Base-by-base conservation (phyloP, 23 red algal species). In the Gracilaria gracilis region DNA sequence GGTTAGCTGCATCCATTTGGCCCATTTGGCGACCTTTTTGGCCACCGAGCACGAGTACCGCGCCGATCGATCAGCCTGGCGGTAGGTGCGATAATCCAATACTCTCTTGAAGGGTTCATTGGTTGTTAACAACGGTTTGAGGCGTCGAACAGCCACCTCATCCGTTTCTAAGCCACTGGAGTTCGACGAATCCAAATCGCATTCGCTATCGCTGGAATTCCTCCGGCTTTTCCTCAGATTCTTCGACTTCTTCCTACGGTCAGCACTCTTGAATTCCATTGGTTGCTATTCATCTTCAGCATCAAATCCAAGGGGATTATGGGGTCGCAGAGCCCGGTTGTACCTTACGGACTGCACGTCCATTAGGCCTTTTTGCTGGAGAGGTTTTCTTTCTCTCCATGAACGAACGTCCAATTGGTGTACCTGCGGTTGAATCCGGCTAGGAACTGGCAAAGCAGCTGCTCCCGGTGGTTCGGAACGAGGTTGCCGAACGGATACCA, bases 1-100 rank as follows among this genome's bases (percentile, higher is more conserved):
- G 27, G 65, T 70, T 70, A 70, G 65, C 28, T 70, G 65, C 65
- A 70, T 70, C 28, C 65, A 38, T 70, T 70, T 70, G 65, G 65
- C 65, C 65, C 28, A 70, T 25, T 5, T 70, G 42, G 42, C 4
- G 42, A 46, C n/a, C n/a, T n/a, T n/a, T n/a, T n/a, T n/a, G n/a
- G n/a, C n/a, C n/a, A n/a, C n/a, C n/a, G n/a, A n/a, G n/a, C n/a
- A n/a, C n/a, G n/a, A n/a, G n/a, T n/a, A n/a, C n/a, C n/a, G n/a
- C n/a, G n/a, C n/a, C n/a, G n/a, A n/a, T n/a, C n/a, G n/a, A n/a
- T n/a, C n/a, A 11, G 42, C 42, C 11, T 7, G 42, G 42, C 42
- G 42, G 11, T 46, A 46, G 5, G 42, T 46, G 42, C 42, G 42
- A 11, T 46, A 11, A 11, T 46, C 11, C 42, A 46, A 46, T 46